Conservation (phyloP, 371 early-diverging fungal species). For the Dichotomocladium elegans region DNA sequence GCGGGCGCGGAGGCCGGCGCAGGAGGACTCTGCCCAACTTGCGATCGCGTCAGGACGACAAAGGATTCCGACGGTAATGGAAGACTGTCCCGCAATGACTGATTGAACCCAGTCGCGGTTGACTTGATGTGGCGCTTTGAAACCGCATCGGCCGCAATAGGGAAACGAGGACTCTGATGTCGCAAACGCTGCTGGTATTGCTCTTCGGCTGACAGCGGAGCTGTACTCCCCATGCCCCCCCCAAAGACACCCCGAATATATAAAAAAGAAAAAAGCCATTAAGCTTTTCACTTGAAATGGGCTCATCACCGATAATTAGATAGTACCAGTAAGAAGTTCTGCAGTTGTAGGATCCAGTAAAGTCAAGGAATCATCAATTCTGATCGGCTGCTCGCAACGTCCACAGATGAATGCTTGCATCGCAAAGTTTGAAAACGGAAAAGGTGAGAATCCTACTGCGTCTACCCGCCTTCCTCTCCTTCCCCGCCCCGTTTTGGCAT, state of each 20-base stretch:
- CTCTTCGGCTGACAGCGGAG: constrained; percentile 16
- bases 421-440: background rate
- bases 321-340: constrained; percentile 34
- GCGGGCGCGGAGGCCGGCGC: background rate
- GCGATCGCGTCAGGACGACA: constrained; percentile 47
- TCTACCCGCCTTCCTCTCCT: background rate
- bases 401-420: constrained; percentile 35
- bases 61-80: constrained; percentile 54
- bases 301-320: no score
- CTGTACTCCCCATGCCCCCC: background rate
- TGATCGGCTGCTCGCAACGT: constrained; percentile 55
- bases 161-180: background rate
- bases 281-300: no score
- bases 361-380: constrained; percentile 55
- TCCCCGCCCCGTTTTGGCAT: background rate
- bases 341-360: constrained; percentile 51
- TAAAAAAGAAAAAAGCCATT: background rate
- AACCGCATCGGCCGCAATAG: background rate
- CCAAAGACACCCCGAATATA: background rate
- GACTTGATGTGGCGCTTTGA: background rate
- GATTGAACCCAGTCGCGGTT: constrained; percentile 7
- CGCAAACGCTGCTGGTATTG: constrained; percentile 7
- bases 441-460: background rate
- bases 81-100: constrained; percentile 14
- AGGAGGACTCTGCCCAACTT: constrained; percentile 15